Evolutionary conservation across 2,329 filamentous ascomycete species (phyloP).

Genomic region (Fusarium aywerte): DNA sequence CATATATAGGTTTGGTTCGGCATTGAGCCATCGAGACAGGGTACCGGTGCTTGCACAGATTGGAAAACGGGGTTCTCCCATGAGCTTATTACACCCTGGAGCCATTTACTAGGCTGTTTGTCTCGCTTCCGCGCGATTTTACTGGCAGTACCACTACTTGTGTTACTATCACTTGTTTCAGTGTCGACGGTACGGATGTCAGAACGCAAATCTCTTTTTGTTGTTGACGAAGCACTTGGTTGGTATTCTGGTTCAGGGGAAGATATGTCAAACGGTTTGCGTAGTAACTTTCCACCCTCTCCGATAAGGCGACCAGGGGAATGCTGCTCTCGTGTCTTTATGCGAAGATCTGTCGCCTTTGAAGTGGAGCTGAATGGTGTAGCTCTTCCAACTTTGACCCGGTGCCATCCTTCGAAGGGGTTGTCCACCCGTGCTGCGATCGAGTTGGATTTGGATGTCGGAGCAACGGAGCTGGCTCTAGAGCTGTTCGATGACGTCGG

Average conservation of each 20-base stretch:
- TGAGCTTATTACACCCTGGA: constrained; percentile 66
- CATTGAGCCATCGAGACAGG: constrained; percentile 47
- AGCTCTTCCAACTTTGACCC: constrained; percentile 49
- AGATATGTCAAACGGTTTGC: constrained; percentile 58
- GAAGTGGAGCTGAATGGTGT: constrained; percentile 5
- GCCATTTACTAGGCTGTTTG: constrained; percentile 59
- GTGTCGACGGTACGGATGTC: background rate
- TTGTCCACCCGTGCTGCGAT: constrained; percentile 19
- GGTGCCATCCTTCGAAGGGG: constrained; percentile 54
- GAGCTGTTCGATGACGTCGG: constrained; percentile 20
- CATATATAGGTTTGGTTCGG: background rate
- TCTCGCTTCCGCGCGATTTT: constrained; percentile 5
- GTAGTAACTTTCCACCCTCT: constrained; percentile 55
- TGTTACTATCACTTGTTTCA: background rate
- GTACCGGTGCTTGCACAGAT: constrained; percentile 58
- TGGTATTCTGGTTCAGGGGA: constrained; percentile 25
- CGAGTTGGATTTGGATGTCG: constrained; percentile 2
- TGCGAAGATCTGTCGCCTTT: background rate
- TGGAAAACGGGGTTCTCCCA: constrained; percentile 85
- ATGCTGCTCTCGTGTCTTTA: constrained; percentile 3
- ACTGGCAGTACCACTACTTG: background rate
- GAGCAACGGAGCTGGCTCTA: constrained; percentile 23
- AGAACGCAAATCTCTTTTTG: background rate
- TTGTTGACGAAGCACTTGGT: background rate
- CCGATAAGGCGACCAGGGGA: constrained; percentile 51